A percentile compares a stretch with the other conserved stretches of the same genome.
Evolutionary conservation across 352 stramenopile genomes (phyloP).

Genomic region (Lagenidium giganteum): DNA sequence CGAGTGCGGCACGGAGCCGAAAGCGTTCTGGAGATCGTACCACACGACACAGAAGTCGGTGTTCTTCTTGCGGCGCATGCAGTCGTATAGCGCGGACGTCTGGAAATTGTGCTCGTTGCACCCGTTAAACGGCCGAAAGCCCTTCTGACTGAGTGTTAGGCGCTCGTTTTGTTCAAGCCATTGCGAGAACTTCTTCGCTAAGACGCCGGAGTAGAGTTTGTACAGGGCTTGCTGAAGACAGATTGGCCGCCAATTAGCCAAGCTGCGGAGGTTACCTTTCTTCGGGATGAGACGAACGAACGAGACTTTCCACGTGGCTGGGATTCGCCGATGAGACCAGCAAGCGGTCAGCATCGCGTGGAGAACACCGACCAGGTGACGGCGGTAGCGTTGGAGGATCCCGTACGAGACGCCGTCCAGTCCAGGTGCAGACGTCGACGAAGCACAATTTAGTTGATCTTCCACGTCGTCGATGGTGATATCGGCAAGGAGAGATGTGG

Average conservation of each 20-base stretch:
- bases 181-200: conserved; percentile 8
- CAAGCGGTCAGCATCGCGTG: conserved; percentile 8
- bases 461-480: too few relatives aligned
- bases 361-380: conserved; percentile 8
- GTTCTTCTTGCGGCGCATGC: conserved; percentile 8
- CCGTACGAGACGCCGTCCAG: conserved; percentile 19
- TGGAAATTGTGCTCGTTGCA: conserved; percentile 28
- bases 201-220: conserved; percentile 24
- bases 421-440: too few relatives aligned
- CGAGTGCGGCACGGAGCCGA: conserved; percentile 13
- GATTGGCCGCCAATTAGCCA: conserved; percentile 22
- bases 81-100: conserved; percentile 12
- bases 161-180: conserved; percentile 19
- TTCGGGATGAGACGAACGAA: conserved; percentile 18
- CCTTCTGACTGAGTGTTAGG: conserved; percentile 12
- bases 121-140: conserved; percentile 20
- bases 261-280: conserved; percentile 10
- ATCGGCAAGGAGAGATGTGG: too few relatives aligned
- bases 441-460: too few relatives aligned
- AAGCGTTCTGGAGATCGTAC: conserved; percentile 22
- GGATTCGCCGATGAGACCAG: conserved; percentile 10
- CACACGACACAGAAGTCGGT: too few relatives aligned
- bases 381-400: conserved; percentile 8
- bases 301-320: conserved; percentile 16
- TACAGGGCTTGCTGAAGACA: conserved; percentile 27